Evolutionary conservation across 768 basidiomycete genomes (phyloP), one percentile per base, ranked within the genome.

Genomic region (Russula vinacea): DNA sequence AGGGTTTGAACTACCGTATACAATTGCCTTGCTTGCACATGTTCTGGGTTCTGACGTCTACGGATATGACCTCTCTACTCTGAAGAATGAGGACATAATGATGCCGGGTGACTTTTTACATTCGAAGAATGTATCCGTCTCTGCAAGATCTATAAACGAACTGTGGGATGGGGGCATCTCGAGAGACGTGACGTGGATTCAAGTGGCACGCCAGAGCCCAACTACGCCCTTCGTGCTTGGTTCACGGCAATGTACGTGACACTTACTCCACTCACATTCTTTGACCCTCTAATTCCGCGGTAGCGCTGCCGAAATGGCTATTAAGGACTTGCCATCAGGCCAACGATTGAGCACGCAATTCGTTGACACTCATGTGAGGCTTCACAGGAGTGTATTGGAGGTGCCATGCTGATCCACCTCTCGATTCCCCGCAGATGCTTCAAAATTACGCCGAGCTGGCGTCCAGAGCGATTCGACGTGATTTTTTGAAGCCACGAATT

Each of bases 1-100:
- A 60, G 69, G 55, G 37, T 71, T 62, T 33, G 64, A 62, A 42
- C 9, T 65, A 50, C 57, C 42, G 5, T 45, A 60, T 22, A 40
- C 54, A 35, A 47, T 59, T 33, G 35, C 35, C 24, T 52, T 60
- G 40, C 62, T 60, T 37, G 37, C 33, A 29, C 66, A 55, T 29
- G 51, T 24, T 10, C 29, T 54, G 9, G 49, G 29, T 1, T 63
- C 17, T 26, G 14, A 49, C 7, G n/a, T 57, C 26, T 44, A 54
- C 17, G 64, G 64, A 1, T 56, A 62, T 56, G 64, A 65, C 10
- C 54, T 62, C 47, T 56, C 64, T 11, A 62, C 64, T 17, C 11
- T 62, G 16, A 62, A 44, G 14, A 2, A 1, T 22, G 17, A 13
- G 19, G 52, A 35, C 19, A 32, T 50, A 32, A 29, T 24, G 6